These are phyloP conservation scores for Ceratocystiopsis minuta DNA, from an alignment of 2,329 filamentous ascomycete genomes.

Conservation along the genomic window DNA sequence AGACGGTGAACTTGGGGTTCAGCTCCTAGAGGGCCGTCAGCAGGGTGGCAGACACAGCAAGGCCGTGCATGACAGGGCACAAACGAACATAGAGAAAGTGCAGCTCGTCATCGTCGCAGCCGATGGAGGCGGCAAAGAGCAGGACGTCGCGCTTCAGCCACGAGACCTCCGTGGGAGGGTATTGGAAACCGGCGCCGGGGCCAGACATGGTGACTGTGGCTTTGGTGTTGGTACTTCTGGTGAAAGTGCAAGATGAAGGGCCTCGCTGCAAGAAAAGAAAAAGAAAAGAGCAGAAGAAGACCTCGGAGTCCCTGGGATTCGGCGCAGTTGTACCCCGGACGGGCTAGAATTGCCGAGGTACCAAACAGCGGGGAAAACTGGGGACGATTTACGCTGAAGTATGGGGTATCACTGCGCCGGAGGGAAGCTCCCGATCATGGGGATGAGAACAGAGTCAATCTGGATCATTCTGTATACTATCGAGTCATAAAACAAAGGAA, in stretches of 20 bases:
- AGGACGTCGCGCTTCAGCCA: conserved; percentile 81
- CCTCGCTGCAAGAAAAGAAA: background rate
- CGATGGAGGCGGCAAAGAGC: conserved; percentile 82
- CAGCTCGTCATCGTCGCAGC: conserved; percentile 65
- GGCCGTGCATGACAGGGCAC: background rate
- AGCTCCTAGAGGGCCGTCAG: conserved; percentile 43
- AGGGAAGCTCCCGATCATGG: too few species aligned
- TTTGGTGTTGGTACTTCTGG: too few species aligned
- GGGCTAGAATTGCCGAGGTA: conserved; percentile 5
- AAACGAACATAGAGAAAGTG: conserved; percentile 70
- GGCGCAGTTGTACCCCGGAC: background rate
- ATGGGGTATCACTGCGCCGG: too few species aligned
- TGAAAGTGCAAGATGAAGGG: background rate
- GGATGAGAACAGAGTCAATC: too few species aligned
- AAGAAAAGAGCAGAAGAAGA: background rate
- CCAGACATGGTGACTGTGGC: conserved; percentile 20
- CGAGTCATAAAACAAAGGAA: background rate
- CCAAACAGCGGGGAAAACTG: conserved; percentile 1
- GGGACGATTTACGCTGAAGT: too few species aligned
- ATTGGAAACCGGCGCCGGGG: conserved; percentile 58
- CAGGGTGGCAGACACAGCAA: background rate
- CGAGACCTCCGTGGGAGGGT: conserved; percentile 53
- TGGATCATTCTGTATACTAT: too few species aligned
- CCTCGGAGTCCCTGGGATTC: too few species aligned
- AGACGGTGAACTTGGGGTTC: conserved; percentile 69